These are phyloP conservation scores for Pestalotiopsis sp. DNA, from an alignment of 2,329 filamentous ascomycete species.

Conservation along the genomic window DNA sequence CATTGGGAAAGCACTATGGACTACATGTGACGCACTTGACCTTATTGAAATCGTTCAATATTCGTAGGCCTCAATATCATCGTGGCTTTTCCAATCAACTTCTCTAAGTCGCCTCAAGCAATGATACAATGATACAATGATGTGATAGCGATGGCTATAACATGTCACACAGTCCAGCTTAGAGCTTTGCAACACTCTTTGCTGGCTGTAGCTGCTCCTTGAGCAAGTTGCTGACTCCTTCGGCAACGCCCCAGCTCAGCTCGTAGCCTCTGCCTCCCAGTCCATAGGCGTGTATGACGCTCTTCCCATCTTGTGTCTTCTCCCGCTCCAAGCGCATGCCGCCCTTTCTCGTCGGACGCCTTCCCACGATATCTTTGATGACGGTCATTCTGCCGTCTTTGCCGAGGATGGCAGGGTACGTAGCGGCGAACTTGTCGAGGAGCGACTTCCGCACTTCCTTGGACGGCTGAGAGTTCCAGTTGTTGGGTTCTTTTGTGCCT, in stretches of 20 bases:
- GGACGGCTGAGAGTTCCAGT: constrained; percentile 54
- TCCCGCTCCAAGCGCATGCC: constrained; percentile 56
- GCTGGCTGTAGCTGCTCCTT: constrained; percentile 16
- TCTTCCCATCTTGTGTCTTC: constrained; percentile 24
- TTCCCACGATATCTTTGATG: constrained; percentile 43
- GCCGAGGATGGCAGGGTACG: constrained; percentile 28
- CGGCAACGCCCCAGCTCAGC: constrained; percentile 60
- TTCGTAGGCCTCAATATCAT: too few species aligned
- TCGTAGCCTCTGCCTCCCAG: constrained; percentile 63
- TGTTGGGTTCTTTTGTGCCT: constrained; percentile 61
- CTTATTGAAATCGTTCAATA: too few species aligned
- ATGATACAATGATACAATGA: too few species aligned
- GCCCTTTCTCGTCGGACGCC: constrained; percentile 44
- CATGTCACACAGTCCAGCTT: background rate
- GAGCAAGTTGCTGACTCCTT: constrained; percentile 45
- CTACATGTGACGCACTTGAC: too few species aligned
- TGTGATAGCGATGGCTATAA: background rate
- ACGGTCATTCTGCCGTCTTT: constrained; percentile 30
- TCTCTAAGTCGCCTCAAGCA: too few species aligned
- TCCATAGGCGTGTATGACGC: constrained; percentile 57
- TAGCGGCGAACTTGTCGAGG: constrained; percentile 35
- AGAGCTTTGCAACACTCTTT: constrained; percentile 1
- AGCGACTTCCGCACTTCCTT: constrained; percentile 45
- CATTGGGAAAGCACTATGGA: too few species aligned
- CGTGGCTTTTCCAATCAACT: too few species aligned